Percentiles rank a stretch among this genome's conserved stretches.
Conservation (phyloP, 371 early-diverging fungal species). For the Mycotypha africana region DNA sequence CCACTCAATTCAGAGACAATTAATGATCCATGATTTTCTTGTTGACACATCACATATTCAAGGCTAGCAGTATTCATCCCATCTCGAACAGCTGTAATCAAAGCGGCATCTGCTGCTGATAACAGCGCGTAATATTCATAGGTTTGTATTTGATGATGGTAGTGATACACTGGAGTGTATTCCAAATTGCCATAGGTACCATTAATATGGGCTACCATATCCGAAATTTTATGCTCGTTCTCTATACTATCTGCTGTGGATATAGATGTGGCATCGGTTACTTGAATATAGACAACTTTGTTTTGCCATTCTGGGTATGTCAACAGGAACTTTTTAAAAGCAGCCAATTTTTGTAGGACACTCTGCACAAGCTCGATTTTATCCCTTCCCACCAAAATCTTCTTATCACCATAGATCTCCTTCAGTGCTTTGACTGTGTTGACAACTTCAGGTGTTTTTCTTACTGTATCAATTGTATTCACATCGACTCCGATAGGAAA, state of each 20-base stretch:
- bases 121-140: slow-evolving; percentile 96
- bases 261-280: slow-evolving; percentile 44
- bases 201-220: slow-evolving; percentile 91
- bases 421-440: slow-evolving; percentile 72
- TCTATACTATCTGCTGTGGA: slow-evolving; percentile 43
- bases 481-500: slow-evolving; percentile 98
- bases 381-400: slow-evolving; percentile 96
- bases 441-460: slow-evolving; percentile 43
- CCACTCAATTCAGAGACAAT: slow-evolving; percentile 98
- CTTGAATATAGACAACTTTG: slow-evolving; percentile 86
- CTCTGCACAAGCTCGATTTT: slow-evolving; percentile 98
- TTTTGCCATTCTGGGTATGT: slow-evolving; percentile 89
- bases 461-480: slow-evolving; percentile 35
- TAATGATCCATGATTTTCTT: slow-evolving; percentile 84
- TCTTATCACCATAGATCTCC: slow-evolving; percentile 89
- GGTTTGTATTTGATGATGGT: slow-evolving; percentile 89
- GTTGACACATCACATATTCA: slow-evolving; percentile 97
- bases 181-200: slow-evolving; percentile 92
- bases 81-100: slow-evolving; percentile 96
- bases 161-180: slow-evolving; percentile 91
- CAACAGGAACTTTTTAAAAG: slow-evolving; percentile 89
- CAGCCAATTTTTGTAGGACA: slow-evolving; percentile 93
- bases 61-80: slow-evolving; percentile 99
- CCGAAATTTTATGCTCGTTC: slow-evolving; percentile 82
- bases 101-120: slow-evolving; percentile 88